Evolutionary conservation across 2,329 filamentous ascomycete genomes (phyloP), one percentile per base, ranked within the genome.

Genomic region (Teratosphaeria viscida): DNA sequence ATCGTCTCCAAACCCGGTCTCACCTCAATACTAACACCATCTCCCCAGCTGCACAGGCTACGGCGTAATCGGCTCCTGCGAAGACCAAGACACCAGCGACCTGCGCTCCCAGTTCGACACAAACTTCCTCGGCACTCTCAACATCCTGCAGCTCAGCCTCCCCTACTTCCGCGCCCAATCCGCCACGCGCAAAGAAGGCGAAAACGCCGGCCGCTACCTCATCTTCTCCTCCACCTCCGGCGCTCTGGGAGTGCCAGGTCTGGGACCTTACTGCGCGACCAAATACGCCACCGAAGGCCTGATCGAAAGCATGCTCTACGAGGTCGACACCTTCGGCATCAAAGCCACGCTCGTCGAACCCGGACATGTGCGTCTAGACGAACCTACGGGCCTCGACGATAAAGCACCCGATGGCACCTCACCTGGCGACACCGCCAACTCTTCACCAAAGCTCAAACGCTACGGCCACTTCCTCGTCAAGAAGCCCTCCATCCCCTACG

Each of bases 251-350:
- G 90, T 97, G 0, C 94, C 94, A 0, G 94, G 94, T 0, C 76
- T 97, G 5, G 92, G 92, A 0, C 92, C 92, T 0, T 97, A 96
- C 71, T 97, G 92, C 74, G 94, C 94, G 1, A 96, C 91, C 16
- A 99, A 97, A 73, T 97, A 96, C 74, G 94, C 94, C 0, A 90
- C 96, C 3, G 94, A 99, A 72, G 94, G 92, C 0, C 78, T 99
- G 58, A 91, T 97, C 66, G 94, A 99, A 74, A 92, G 90, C 16
- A 92, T 99, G 89, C 81, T 96, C 16, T 97, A 97, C 74, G 94
- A 99, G 72, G 87, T 95, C 43, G 92, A 96, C 64, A 78, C 80
- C 0, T 96, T 95, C 75, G 92, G 94, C 71, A 88, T 97, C 73
- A 96, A 95, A 74, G 90, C 90, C 0, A 96, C 92, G 2, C 81